phyloP scores from a whole-genome alignment of 164 flowering plant genomes.

The Vitis amurensis region DNA sequence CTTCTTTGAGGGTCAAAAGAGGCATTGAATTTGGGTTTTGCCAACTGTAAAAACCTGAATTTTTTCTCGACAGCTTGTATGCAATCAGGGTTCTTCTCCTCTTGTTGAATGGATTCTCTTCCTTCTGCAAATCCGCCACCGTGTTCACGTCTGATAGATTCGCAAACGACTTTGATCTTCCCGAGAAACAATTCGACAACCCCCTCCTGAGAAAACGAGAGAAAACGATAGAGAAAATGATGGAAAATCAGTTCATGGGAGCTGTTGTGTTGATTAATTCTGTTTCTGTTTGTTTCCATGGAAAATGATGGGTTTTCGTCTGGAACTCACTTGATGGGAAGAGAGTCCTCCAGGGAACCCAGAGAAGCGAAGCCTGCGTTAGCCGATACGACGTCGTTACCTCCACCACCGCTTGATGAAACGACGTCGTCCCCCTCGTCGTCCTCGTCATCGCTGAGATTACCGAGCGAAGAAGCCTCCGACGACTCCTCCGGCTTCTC shows the following conservation, averaged over 20 bases:
- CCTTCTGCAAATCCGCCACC: conserved; percentile 44
- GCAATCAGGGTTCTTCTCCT: conserved; percentile 49
- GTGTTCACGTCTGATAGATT: conserved; percentile 38
- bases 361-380: conserved; percentile 38
- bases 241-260: too few species aligned
- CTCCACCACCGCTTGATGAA: conserved; percentile 14
- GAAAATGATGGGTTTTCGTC: too few species aligned
- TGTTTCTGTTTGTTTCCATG: too few species aligned
- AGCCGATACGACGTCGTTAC: not conserved
- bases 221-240: not conserved
- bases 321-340: conserved; percentile 61
- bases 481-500: conserved; percentile 20
- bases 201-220: conserved; percentile 46
- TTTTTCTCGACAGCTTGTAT: conserved; percentile 27
- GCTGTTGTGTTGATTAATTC: too few species aligned
- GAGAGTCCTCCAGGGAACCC: conserved; percentile 59
- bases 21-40: conserved; percentile 51
- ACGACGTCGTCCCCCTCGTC: conserved; percentile 35
- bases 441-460: conserved; percentile 26
- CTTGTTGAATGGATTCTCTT: conserved; percentile 68
- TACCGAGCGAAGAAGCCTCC: conserved; percentile 52
- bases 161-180: conserved; percentile 67
- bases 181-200: conserved; percentile 51
- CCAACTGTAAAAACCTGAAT: conserved; percentile 32
- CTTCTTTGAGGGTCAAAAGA: conserved; percentile 26